Evolutionary conservation across 352 stramenopile genomes (phyloP), one percentile per base, ranked within the genome.

Genomic region (Pythium utonaiense): DNA sequence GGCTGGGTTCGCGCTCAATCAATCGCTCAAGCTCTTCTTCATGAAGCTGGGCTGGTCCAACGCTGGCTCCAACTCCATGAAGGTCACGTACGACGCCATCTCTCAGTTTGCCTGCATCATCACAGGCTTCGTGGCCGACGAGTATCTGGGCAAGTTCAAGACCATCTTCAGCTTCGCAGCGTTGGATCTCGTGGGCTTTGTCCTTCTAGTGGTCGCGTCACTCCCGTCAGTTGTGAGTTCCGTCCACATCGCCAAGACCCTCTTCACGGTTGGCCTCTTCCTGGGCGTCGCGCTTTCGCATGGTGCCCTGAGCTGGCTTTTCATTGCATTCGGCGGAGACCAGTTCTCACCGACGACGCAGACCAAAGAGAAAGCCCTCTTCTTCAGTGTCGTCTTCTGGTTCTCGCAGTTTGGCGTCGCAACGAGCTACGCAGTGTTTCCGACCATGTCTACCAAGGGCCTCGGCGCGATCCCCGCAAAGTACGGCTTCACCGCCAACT

Each of bases 311-410:
- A 64, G 65, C 41, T 65, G 53, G 27, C 58, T 69, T 41, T 49
- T 75, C 13, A 62, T 71, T 22, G 58, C 67, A 33, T 61, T 67
- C 27, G 67, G 67, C 22, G 67, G 50, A 30, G 67, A 75, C 31
- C 67, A 75, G 50, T 75, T 70, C 52, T 38, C 71, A 17, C 59
- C 62, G 30, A 24, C 31, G 10, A 45, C 59, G 25, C 34, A 59
- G 8, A 24, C 28, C 19, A 34, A 69, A 41, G 52, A 75, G 34
- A 68, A 71, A 40, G 21, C 27, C n/a, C 52, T 56, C 3, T 86
- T 75, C 53, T 86, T 86, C 52, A 78, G 67, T 36, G 80, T 60
- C 40, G 81, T 85, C 55, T 85, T 84, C 62, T 78, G 60, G 60
- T 64, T 57, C 44, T 71, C 86, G 41, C 87, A 85, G 50, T 49